Base-by-base conservation (phyloP, 371 early-diverging fungal species). In the Syncephalastrum racemosum region DNA sequence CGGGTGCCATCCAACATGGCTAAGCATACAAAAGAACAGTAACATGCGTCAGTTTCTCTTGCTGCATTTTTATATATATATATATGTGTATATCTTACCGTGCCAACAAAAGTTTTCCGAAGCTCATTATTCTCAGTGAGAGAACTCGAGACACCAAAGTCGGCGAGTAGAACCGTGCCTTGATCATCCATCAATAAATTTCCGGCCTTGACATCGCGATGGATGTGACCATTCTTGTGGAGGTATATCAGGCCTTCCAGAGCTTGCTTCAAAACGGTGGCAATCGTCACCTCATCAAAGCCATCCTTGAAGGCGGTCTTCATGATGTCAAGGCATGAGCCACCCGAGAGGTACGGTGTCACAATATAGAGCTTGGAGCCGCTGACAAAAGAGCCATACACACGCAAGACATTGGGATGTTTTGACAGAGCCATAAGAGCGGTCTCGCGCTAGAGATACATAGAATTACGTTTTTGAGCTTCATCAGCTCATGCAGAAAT, bases 1-100 rank as follows among this genome's bases (percentile, higher is more conserved):
- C 90, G 6, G 90, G 90, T 15, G 93, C 94, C 91, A 95, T 95
- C 92, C 91, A 92, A 59, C 92, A 92, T 1, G 92, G 93, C 64
- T 67, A 47, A 20, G 16, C 13, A 31, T 31, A 13, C 15, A 15
- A 53, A 41, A 50, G 4, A 18, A 44, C 8, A 39, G 22, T 25
- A 3, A 42, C 16, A 47, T 20, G 31, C 13, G n/a, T 8, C 6
- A n/a, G n/a, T n/a, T n/a, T n/a, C 8, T 27, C 24, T 52, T 24
- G 22, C 23, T 39, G n/a, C 16, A 19, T 31, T 13, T 23, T 50
- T 7, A 22, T 20, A 10, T n/a, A 4, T 4, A 19, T 22, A 51
- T 7, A 27, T 8, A 31, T 31, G 2, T 31, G 10, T 31, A 7
- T 31, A 55, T 43, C 63, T 63, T 60, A 67, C 67, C 7, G 76